Percentiles rank a stretch among this genome's conserved stretches.
Evolutionary conservation across 1,284 basidiomycete genomes (phyloP).

Genomic region (Apiotrichum siamense): DNA sequence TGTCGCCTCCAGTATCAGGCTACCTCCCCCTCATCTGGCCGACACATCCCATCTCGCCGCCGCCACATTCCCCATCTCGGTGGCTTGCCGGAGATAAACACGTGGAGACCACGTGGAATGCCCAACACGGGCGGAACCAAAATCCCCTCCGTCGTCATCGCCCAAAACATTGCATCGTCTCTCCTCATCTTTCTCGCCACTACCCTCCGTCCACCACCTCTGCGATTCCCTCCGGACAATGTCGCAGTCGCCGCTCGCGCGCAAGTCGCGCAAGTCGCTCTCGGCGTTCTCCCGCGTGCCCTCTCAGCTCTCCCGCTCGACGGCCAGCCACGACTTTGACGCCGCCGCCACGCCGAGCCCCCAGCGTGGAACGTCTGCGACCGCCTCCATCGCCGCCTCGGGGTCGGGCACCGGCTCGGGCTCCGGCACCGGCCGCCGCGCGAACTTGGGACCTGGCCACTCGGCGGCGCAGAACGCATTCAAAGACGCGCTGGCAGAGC

Average conservation of each 20-base stretch:
- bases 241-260: conserved; percentile 42
- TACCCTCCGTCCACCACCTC: neutral
- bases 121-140: no score
- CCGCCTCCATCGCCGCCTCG: neutral
- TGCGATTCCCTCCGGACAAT: conserved; percentile 11
- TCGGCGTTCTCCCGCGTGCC: conserved; percentile 38
- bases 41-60: no score
- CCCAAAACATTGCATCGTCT: no score
- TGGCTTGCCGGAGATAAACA: no score
- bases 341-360: neutral
- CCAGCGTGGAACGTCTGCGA: neutral
- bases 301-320: conserved; percentile 29
- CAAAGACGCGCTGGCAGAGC: no score
- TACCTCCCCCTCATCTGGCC: no score
- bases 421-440: no score
- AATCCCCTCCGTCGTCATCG: no score
- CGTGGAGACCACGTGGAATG: no score
- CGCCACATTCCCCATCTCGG: no score
- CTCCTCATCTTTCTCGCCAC: neutral
- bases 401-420: neutral
- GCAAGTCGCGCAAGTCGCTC: conserved; percentile 30
- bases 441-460: no score
- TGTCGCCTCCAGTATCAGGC: no score
- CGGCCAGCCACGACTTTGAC: conserved; percentile 2
- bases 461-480: conserved; percentile 5